Evolutionary conservation across 805 yeast species (phyloP).

Genomic region (Candida caryicola): DNA sequence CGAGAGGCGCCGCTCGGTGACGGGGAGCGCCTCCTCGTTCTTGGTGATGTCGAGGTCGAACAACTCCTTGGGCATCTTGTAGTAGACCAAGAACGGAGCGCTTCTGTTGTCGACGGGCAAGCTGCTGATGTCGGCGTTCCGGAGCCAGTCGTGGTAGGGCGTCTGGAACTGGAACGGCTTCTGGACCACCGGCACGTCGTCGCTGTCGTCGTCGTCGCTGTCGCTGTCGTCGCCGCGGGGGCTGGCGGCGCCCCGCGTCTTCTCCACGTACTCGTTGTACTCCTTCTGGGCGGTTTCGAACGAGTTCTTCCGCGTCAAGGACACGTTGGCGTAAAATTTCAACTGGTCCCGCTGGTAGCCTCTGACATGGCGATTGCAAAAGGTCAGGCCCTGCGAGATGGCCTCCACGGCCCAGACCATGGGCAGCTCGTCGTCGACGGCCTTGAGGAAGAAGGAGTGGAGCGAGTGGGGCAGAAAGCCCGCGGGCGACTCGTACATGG

Average conservation of each 20-base stretch:
- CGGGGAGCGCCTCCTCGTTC: conserved; percentile 21
- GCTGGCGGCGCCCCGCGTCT: not conserved
- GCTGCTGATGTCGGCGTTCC: conserved; percentile 13
- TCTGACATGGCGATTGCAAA: conserved; percentile 29
- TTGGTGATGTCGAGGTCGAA: conserved; percentile 24
- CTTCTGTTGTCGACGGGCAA: conserved; percentile 13
- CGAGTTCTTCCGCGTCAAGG: conserved; percentile 35
- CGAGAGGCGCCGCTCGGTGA: conserved; percentile 24
- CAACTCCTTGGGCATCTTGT: conserved; percentile 34
- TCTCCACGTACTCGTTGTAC: conserved; percentile 16
- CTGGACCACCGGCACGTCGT: conserved; percentile 14
- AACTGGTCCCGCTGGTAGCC: conserved; percentile 28
- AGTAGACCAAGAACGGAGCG: conserved; percentile 16
- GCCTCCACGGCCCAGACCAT: conserved; percentile 32
- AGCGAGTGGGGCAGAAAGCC: conserved; percentile 37
- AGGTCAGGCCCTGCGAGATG: conserved; percentile 35
- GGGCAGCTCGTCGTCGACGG: conserved; percentile 13
- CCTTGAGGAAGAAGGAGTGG: conserved; percentile 30
- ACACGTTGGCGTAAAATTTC: conserved; percentile 27
- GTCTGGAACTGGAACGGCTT: conserved; percentile 36
- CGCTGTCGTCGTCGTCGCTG: conserved; percentile 25
- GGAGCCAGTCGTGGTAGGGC: conserved; percentile 31
- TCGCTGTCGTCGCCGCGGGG: conserved; percentile 25
- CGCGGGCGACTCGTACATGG: conserved; percentile 23
- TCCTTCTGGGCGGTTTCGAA: conserved; percentile 15